Conservation (phyloP, 306 rosid species). For the Pyrus pyrifolia region DNA sequence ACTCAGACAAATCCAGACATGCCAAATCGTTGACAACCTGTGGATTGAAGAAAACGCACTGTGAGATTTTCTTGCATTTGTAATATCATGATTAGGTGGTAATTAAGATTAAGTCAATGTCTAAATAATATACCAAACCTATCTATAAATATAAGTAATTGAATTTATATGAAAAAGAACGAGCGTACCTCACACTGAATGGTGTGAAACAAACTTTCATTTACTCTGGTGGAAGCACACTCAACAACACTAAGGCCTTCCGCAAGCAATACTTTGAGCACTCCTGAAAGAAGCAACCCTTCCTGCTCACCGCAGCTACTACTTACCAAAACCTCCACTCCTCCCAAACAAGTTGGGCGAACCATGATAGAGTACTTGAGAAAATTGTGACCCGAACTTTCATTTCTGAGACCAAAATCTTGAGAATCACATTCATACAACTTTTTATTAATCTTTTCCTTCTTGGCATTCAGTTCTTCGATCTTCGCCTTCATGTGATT, state of each 20-base stretch:
- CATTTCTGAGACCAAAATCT: neutral
- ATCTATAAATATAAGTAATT: neutral
- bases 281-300: conserved; percentile 18
- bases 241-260: conserved; percentile 20
- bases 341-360: conserved; percentile 10
- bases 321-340: conserved; percentile 26
- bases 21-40: conserved; percentile 22
- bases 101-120: too few species aligned
- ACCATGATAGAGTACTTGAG: conserved; percentile 1
- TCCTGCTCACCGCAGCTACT: neutral
- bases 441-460: conserved; percentile 37
- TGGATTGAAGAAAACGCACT: neutral
- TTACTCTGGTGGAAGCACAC: conserved; percentile 23
- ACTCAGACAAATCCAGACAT: conserved; percentile 19
- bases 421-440: neutral
- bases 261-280: conserved; percentile 21
- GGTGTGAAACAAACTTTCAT: conserved; percentile 25
- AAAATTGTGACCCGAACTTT: neutral
- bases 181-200: conserved; percentile 28
- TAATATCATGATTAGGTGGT: neutral
- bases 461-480: conserved; percentile 29
- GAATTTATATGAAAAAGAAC: neutral
- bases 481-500: conserved; percentile 38
- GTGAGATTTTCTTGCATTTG: neutral
- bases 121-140: neutral